Evolutionary conservation across 169 alveolate species (phyloP), one percentile per base, ranked within the genome.

Genomic region (Babesia ovis): DNA sequence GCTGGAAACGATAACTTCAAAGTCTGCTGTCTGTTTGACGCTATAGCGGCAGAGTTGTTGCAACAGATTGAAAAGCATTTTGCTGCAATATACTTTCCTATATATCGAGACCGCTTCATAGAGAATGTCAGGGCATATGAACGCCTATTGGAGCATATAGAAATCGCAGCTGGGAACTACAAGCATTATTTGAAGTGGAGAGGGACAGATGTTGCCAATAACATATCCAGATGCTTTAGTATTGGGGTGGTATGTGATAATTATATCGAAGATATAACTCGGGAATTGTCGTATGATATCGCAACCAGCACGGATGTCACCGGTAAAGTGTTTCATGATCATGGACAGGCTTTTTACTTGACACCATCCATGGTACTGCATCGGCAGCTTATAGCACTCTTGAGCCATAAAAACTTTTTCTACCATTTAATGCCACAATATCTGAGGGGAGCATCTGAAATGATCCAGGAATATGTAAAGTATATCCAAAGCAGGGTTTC

Each of bases 351-450:
- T 25, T 79, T 79, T 27, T 79, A 51, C 75, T n/a, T 41, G 34
- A 14, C 77, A 11, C 73, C 86, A 29, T 59, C 83, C 18, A 39
- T 39, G 58, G 76, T 43, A 27, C 74, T 79, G 46, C 43, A 69
- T 56, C 29, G 45, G 20, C 76, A 68, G 53, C 31, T 68, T 20
- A 18, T 23, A 4, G 76, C 59, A 8, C 57, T 79, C 60, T 57
- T 68, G 32, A 34, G 25, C 23, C 72, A 77, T 29, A 20, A 54
- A 22, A 20, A 64, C 35, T 41, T 79, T 23, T 64, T 79, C 62
- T 46, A 79, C 45, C 86, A 79, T 32, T 46, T 79, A 41, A n/a
- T 68, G 67, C 83, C 75, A n/a, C 82, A 79, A 42, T 70, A 79
- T 55, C 83, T 79, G 20, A 43, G 50, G 68, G 75, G 72, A 12